Percentiles rank a stretch among this genome's conserved stretches.
phyloP scores from a whole-genome alignment of 2,329 filamentous ascomycete species.

The Epichloe brachyelytri region DNA sequence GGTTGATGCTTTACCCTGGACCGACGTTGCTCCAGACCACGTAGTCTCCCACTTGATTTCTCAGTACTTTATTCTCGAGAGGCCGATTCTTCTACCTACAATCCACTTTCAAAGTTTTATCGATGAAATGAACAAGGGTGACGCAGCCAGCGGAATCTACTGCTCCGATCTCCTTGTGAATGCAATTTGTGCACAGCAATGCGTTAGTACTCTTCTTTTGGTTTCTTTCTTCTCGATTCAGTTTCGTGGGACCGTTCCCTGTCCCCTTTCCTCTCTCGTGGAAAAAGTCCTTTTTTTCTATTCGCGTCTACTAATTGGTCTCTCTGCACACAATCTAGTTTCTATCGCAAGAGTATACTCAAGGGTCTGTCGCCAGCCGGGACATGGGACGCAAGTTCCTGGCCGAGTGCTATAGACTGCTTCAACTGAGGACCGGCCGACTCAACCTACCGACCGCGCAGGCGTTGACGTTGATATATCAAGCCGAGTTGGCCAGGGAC shows the following conservation, averaged over 20 bases:
- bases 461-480: constrained; percentile 2
- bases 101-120: not conserved
- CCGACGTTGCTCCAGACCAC: not conserved
- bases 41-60: not conserved
- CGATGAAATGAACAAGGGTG: constrained; percentile 1
- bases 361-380: not conserved
- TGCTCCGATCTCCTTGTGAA: not conserved
- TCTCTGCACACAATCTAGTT: not conserved
- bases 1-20: not conserved
- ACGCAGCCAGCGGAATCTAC: not conserved
- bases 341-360: not conserved
- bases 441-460: constrained; percentile 1
- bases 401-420: not conserved
- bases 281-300: not conserved
- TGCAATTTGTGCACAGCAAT: constrained; percentile 1
- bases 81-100: not conserved
- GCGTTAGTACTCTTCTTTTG: not conserved
- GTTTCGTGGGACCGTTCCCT: not conserved
- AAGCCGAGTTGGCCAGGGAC: constrained; percentile 1
- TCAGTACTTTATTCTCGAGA: not conserved
- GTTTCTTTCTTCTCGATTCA: not conserved
- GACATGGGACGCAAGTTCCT: not conserved
- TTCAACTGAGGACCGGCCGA: not conserved
- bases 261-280: not conserved
- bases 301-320: not conserved